Percentiles rank a stretch among this genome's conserved stretches.
phyloP scores from a whole-genome alignment of 1,284 basidiomycete genomes.

The Trametes versicolor region DNA sequence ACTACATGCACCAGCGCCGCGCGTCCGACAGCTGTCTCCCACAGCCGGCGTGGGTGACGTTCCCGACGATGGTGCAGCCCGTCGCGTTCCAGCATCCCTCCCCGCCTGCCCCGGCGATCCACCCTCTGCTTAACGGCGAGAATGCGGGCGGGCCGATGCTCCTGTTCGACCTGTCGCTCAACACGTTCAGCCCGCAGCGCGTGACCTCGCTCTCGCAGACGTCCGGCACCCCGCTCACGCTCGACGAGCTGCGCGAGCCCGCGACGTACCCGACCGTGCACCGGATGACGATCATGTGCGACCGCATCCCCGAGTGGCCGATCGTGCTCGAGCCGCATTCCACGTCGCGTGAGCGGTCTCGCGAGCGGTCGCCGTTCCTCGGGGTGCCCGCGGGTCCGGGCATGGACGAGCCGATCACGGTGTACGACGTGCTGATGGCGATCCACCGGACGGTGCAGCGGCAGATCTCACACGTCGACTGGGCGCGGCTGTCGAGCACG shows the following conservation, averaged over 20 bases:
- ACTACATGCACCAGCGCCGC: conserved; percentile 39
- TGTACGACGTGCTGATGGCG: conserved; percentile 65
- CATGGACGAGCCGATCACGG: conserved; percentile 54
- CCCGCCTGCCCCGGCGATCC: conserved; percentile 43
- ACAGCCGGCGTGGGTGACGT: conserved; percentile 40
- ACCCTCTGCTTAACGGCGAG: conserved; percentile 69
- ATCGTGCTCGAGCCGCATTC: conserved; percentile 56
- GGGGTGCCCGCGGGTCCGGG: conserved; percentile 29
- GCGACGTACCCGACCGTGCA: conserved; percentile 67
- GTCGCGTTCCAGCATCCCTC: conserved; percentile 36
- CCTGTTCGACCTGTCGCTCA: conserved; percentile 62
- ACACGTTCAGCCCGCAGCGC: conserved; percentile 56
- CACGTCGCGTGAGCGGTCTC: conserved; percentile 38
- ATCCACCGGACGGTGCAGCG: conserved; percentile 62
- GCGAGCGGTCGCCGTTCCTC: conserved; percentile 41
- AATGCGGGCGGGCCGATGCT: conserved; percentile 49
- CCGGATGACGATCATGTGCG: conserved; percentile 66
- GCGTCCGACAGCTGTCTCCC: conserved; percentile 43
- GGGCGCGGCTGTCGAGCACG: conserved; percentile 52
- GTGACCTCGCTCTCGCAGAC: conserved; percentile 50
- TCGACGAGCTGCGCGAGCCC: conserved; percentile 55
- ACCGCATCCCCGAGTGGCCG: conserved; percentile 68
- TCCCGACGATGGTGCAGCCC: conserved; percentile 37
- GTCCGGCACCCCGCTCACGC: conserved; percentile 45
- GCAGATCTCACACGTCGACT: conserved; percentile 65